Evolutionary conservation across 257 asterid species (phyloP).

Genomic region (Ajuga chamaepitys): DNA sequence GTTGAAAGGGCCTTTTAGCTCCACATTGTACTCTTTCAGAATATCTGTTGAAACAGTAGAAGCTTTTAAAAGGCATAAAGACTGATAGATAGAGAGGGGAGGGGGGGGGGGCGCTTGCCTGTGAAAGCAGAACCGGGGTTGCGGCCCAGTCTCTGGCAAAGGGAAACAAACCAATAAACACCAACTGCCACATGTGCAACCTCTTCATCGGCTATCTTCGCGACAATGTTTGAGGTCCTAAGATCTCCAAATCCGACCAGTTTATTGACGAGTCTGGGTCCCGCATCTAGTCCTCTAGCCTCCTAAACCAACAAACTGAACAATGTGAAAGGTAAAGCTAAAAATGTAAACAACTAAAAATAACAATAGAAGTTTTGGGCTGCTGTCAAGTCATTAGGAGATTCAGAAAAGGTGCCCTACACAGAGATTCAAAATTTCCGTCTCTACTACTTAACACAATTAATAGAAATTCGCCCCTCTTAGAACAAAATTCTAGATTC

Average conservation of each 20-base stretch:
- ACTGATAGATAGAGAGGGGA: too few relatives aligned
- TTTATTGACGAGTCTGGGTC: constrained; percentile 86
- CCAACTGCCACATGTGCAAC: constrained; percentile 95
- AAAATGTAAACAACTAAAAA: neutral
- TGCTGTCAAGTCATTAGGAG: neutral
- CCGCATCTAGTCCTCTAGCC: constrained; percentile 98
- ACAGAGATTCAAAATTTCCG: too few relatives aligned
- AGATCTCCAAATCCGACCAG: constrained; percentile 76
- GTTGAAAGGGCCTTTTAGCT: constrained; percentile 87
- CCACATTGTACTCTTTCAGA: constrained; percentile 71
- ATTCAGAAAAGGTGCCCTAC: neutral
- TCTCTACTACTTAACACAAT: too few relatives aligned
- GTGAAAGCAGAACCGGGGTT: constrained; percentile 64
- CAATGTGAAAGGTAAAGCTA: neutral
- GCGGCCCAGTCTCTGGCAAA: constrained; percentile 68
- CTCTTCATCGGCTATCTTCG: constrained; percentile 88
- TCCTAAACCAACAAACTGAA: constrained; percentile 38
- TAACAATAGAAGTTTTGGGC: neutral
- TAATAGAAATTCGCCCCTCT: too few relatives aligned
- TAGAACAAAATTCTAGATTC: too few relatives aligned
- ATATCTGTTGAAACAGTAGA: constrained; percentile 30
- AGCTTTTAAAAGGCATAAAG: too few relatives aligned
- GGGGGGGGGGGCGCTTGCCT: constrained; percentile 30
- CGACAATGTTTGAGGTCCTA: constrained; percentile 74
- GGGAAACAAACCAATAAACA: constrained; percentile 74